Conservation (phyloP, 345 rosid species). For the Brassica juncea region DNA sequence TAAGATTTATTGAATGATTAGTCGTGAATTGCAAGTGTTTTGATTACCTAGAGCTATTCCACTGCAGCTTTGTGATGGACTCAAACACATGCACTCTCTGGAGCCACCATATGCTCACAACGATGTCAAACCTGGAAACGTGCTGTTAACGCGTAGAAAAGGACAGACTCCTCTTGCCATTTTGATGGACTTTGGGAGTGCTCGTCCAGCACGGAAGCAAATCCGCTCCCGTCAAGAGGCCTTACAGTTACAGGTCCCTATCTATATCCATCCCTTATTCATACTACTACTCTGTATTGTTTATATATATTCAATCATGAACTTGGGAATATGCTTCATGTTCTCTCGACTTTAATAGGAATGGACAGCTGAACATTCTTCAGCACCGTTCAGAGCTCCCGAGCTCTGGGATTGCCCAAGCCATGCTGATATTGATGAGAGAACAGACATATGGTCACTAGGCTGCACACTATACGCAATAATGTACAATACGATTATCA, state of each 20-base stretch:
- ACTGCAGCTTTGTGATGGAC: conserved; percentile 92
- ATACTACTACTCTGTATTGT: not conserved
- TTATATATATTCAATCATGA: not conserved
- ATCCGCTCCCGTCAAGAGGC: conserved; percentile 93
- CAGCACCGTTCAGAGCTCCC: conserved; percentile 98
- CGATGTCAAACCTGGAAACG: conserved; percentile 98
- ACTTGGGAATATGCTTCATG: not conserved
- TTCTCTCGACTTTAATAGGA: conserved; percentile 49
- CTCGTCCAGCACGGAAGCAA: conserved; percentile 84
- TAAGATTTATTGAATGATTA: not conserved
- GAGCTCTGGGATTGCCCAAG: conserved; percentile 99
- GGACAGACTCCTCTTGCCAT: conserved; percentile 84
- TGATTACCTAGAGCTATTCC: conserved; percentile 27
- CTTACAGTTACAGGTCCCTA: conserved; percentile 77
- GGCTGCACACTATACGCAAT: conserved; percentile 98
- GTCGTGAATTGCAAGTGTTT: not conserved
- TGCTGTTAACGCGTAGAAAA: conserved; percentile 63
- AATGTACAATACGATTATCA: conserved; percentile 56
- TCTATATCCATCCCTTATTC: conserved; percentile 18
- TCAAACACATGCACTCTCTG: conserved; percentile 88
- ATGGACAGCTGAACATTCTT: conserved; percentile 96
- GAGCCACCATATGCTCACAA: conserved; percentile 98
- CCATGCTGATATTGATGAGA: conserved; percentile 90
- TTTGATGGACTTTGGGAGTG: conserved; percentile 98
- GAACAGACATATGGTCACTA: conserved; percentile 97